Conservation (phyloP, 371 early-diverging fungal genomes). For the Lichtheimia corymbifera region DNA sequence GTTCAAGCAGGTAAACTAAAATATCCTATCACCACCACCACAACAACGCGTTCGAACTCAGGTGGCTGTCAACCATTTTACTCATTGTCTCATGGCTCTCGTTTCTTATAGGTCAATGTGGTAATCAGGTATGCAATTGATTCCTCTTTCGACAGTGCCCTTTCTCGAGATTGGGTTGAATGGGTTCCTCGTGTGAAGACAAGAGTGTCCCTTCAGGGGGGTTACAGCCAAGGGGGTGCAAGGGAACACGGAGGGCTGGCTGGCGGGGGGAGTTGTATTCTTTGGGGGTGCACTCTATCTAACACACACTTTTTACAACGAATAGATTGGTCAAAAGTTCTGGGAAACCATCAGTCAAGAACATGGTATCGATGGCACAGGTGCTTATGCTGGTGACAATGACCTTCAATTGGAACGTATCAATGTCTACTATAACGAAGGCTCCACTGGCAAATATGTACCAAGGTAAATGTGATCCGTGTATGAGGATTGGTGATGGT, state of each 20-base stretch:
- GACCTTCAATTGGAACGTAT: constrained; percentile 87
- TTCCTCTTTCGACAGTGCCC: constrained; percentile 4
- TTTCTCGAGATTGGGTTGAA: too few species aligned
- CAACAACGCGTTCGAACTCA: neutral
- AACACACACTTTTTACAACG: neutral
- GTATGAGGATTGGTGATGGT: constrained; percentile 22
- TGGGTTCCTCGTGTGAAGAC: too few species aligned
- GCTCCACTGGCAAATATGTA: constrained; percentile 74
- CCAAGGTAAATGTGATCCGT: constrained; percentile 71
- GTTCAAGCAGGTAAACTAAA: constrained; percentile 32
- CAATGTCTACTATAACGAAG: constrained; percentile 98
- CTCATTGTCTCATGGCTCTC: constrained; percentile 4
- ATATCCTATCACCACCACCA: neutral
- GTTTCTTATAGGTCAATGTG: constrained; percentile 75
- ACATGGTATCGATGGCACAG: constrained; percentile 66
- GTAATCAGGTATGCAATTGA: constrained; percentile 62
- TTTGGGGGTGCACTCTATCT: too few species aligned
- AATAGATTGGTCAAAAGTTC: constrained; percentile 77
- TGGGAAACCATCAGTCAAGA: constrained; percentile 90
- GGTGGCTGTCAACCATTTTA: neutral
- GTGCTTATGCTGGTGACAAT: constrained; percentile 74
- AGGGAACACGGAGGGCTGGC: neutral
- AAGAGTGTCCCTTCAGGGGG: neutral
- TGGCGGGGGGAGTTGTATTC: neutral
- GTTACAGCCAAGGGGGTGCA: neutral